Percentiles rank a stretch among this genome's conserved stretches.
phyloP scores from a whole-genome alignment of 768 basidiomycete species.

The Pleurotus djamor region DNA sequence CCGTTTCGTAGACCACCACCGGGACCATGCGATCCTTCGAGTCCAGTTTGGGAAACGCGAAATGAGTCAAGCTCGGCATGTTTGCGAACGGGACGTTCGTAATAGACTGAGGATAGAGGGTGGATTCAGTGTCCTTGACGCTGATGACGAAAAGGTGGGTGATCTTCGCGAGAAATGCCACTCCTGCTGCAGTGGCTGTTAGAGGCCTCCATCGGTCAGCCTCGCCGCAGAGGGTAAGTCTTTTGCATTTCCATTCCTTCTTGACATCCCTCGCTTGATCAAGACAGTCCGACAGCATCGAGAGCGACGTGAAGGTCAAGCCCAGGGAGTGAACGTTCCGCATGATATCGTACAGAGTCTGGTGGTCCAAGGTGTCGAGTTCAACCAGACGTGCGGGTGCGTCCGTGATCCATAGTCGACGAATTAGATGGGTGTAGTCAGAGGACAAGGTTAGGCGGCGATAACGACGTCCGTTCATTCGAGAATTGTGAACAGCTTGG shows the following conservation, averaged over 20 bases:
- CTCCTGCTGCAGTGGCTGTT: conserved; percentile 23
- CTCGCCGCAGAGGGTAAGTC: conserved; percentile 28
- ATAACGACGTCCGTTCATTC: conserved; percentile 5
- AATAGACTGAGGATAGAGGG: conserved; percentile 17
- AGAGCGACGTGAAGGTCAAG: conserved; percentile 24
- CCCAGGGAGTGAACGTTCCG: conserved; percentile 28
- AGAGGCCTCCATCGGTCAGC: conserved; percentile 29
- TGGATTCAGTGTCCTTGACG: conserved; percentile 3
- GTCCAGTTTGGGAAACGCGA: conserved; percentile 25
- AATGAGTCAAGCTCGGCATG: conserved; percentile 28
- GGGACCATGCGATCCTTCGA: not conserved
- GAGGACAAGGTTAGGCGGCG: conserved; percentile 20
- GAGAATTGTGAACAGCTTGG: conserved; percentile 25
- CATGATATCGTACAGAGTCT: conserved; percentile 22
- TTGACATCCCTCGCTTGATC: conserved; percentile 7
- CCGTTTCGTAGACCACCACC: not conserved
- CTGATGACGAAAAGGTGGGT: conserved; percentile 34
- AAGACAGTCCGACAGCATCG: conserved; percentile 31
- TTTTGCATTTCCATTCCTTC: conserved; percentile 22
- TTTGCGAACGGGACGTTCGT: conserved; percentile 24
- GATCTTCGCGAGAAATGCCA: conserved; percentile 29
- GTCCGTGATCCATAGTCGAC: conserved; percentile 30
- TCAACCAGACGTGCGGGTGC: conserved; percentile 23
- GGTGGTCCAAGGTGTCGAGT: conserved; percentile 14
- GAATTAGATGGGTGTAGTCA: conserved; percentile 27